Base-by-base conservation (phyloP, 257 asterid genomes). In the Nicotiana otophora region DNA sequence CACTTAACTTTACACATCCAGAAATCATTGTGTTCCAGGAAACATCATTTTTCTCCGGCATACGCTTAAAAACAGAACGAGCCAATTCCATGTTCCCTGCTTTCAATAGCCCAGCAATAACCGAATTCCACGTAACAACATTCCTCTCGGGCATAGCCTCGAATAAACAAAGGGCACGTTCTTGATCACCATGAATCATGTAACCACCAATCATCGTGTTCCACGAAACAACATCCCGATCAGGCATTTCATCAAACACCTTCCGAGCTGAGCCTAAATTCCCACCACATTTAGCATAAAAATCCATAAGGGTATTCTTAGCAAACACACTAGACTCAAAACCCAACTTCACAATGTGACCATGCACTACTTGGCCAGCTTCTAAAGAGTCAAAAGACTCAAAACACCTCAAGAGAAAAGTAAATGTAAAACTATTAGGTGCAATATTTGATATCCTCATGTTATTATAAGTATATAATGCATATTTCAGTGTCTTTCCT, bases 101-200 rank as follows among this genome's bases (percentile, higher is more conserved):
- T 83, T 86, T 88, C 80, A 75, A 77, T 26, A 89, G 78, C n/a
- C 91, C 92, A 5, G 88, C 86, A 72, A 88, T 83, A 65, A 90
- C 83, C 1, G 84, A 83, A 55, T 90, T 90, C 93, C 93, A 88
- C 1, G 90, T 84, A 60, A 88, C 85, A 10, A 79, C 64, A 60
- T 88, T 88, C 86, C 87, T 90, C 60, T 83, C 91, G 0, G 91
- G 90, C 91, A 86, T 90, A 1, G 87, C 58, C 20, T 88, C 91
- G 5, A 90, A 90, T 84, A 88, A 33, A 28, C 58, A 23, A 19
- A 87, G 63, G 6, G 89, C 88, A 10, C 42, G 34, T 34, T 79
- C 87, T 74, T 86, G 82, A 81, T 85, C 84, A 34, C 86, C 88
- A 34, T 72, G 17, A 57, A 83, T 84, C 93, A 85, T 88, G 68